Conservation (phyloP, 352 stramenopile genomes). For the Phytophthora pini region DNA sequence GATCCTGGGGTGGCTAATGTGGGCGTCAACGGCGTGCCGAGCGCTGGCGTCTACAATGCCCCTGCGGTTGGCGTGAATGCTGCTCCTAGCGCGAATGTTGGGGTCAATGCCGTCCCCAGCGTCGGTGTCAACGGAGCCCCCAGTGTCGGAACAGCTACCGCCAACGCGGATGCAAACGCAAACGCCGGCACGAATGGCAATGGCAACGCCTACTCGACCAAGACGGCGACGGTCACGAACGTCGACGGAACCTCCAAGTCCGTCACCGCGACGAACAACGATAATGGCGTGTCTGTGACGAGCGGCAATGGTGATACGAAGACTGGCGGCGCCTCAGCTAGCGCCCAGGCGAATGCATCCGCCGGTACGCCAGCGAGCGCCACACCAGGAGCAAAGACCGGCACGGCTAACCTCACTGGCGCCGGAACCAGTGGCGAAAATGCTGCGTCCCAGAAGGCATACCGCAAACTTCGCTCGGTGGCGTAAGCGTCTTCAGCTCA, state of each 20-base stretch:
- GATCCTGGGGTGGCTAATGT: constrained; percentile 1
- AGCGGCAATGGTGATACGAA: not conserved
- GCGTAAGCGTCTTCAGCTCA: not conserved
- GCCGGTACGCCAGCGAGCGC: not conserved
- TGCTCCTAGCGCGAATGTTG: not conserved
- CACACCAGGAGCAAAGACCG: constrained; percentile 1
- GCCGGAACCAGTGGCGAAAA: constrained; percentile 8
- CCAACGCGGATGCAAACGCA: not conserved
- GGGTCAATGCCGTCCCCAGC: not conserved
- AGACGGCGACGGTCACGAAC: constrained; percentile 1
- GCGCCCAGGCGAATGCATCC: not conserved
- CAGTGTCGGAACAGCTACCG: not conserved
- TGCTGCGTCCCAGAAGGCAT: constrained; percentile 10
- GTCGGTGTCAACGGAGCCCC: constrained; percentile 7
- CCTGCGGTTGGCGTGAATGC: not conserved
- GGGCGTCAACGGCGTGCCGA: not conserved
- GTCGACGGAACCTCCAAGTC: not conserved
- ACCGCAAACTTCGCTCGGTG: constrained; percentile 7
- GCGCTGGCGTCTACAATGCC: not conserved
- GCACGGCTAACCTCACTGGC: not conserved
- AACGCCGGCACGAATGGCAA: not conserved
- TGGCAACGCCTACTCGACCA: constrained; percentile 10
- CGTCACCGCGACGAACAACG: not conserved
- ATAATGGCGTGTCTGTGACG: not conserved
- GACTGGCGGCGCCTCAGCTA: constrained; percentile 8